A percentile compares a stretch with the other conserved stretches of the same genome.
These are phyloP conservation scores for Hortiboletus flavorubellus DNA, from an alignment of 768 basidiomycete genomes.

Conservation along the genomic window DNA sequence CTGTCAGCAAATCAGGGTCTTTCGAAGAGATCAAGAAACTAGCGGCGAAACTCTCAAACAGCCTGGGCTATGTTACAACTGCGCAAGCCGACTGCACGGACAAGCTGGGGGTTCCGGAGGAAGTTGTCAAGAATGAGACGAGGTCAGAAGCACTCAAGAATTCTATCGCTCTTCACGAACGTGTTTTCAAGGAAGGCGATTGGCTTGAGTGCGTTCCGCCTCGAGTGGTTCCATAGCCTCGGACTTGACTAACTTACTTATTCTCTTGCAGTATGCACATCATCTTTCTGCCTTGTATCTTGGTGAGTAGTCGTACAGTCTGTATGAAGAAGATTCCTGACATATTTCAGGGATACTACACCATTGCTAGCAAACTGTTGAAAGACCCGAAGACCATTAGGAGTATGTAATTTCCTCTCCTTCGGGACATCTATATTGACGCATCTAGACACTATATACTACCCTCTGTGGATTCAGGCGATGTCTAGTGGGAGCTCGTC, in stretches of 20 bases:
- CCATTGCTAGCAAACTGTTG: neutral
- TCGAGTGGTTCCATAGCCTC: neutral
- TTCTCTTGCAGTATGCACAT: neutral
- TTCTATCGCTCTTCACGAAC: neutral
- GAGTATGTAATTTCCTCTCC: neutral
- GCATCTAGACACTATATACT: neutral
- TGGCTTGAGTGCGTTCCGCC: constrained; percentile 3
- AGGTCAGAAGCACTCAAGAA: neutral
- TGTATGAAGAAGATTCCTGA: neutral
- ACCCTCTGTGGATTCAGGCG: neutral
- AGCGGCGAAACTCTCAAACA: neutral
- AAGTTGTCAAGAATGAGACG: neutral
- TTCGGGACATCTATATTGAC: neutral
- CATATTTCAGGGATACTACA: neutral
- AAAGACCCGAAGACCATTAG: neutral
- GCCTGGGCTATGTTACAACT: neutral
- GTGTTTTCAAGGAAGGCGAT: neutral
- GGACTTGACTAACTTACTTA: neutral
- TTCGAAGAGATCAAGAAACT: neutral
- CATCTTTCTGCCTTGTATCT: constrained; percentile 2
- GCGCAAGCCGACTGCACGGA: neutral
- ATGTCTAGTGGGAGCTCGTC: neutral
- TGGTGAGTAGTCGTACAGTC: neutral
- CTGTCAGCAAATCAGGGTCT: neutral
- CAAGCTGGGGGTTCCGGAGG: neutral